A percentile compares a stretch with the other conserved stretches of the same genome.
Evolutionary conservation across 2,329 filamentous ascomycete species (phyloP).

Genomic region (Chaetomiaceae sp.): DNA sequence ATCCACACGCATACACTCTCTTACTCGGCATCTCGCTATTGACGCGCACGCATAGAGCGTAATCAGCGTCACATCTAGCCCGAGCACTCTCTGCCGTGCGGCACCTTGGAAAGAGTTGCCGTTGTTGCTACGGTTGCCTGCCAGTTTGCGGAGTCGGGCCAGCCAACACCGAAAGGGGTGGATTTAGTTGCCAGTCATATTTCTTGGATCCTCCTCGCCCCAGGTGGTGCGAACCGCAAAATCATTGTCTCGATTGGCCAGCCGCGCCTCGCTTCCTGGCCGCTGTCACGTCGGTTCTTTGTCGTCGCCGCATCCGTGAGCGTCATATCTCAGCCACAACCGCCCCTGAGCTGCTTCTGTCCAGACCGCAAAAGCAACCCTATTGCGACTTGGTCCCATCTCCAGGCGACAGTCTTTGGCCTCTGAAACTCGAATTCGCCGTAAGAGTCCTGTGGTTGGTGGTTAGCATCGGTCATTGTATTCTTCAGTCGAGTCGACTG

Average conservation of each 20-base stretch:
- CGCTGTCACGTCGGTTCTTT: conserved; percentile 14
- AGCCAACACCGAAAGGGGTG: conserved; percentile 23
- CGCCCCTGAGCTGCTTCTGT: conserved; percentile 3
- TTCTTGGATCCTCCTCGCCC: conserved; percentile 24
- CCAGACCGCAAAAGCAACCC: neutral
- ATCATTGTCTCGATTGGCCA: conserved; percentile 27
- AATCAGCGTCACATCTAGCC: conserved; percentile 22
- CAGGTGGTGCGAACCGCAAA: conserved; percentile 24
- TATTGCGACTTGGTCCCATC: neutral
- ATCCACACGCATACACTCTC: conserved; percentile 4
- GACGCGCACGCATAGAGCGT: conserved; percentile 12
- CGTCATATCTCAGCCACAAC: conserved; percentile 20
- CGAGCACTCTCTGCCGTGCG: conserved; percentile 21
- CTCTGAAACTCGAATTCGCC: neutral
- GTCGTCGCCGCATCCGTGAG: conserved; percentile 14
- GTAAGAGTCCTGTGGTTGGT: neutral
- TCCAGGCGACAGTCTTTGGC: neutral
- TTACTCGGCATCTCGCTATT: neutral
- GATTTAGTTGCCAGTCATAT: conserved; percentile 29
- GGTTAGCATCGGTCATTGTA: neutral
- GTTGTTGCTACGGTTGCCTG: conserved; percentile 15
- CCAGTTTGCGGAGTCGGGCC: conserved; percentile 12
- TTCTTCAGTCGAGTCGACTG: too few species aligned
- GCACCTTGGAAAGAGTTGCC: conserved; percentile 24
- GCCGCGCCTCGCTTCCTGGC: conserved; percentile 24